These are phyloP conservation scores for Boeremia exigua DNA, from an alignment of 2,329 filamentous ascomycete species.

Conservation along the genomic window DNA sequence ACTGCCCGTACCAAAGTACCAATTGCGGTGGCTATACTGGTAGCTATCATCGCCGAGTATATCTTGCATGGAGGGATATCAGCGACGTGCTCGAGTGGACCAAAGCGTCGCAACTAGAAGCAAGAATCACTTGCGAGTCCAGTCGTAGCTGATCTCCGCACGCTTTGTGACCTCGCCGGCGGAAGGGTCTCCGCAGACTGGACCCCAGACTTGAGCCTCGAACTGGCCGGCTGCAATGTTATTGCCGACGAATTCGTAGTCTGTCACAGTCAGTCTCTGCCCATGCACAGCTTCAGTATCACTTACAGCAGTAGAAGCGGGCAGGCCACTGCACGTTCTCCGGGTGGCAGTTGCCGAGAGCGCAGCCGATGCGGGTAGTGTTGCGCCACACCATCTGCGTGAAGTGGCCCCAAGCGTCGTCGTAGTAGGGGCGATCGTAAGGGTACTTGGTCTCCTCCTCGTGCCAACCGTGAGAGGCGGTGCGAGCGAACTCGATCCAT, in stretches of 20 bases:
- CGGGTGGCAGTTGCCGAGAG: constrained; percentile 36
- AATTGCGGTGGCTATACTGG: too few species aligned
- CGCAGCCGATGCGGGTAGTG: constrained; percentile 44
- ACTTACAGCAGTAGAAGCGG: constrained; percentile 48
- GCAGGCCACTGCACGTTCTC: constrained; percentile 27
- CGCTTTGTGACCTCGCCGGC: constrained; percentile 23
- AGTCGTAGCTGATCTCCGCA: constrained; percentile 24
- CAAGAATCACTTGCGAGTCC: constrained; percentile 13
- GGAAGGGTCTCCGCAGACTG: constrained; percentile 35
- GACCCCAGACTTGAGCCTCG: constrained; percentile 40
- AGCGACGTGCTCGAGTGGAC: too few species aligned
- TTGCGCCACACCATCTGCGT: constrained; percentile 50
- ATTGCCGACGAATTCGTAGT: constrained; percentile 44
- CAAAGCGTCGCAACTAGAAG: too few species aligned
- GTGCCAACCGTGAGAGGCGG: constrained; percentile 44
- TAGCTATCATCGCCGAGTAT: too few species aligned
- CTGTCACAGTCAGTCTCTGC: constrained; percentile 24
- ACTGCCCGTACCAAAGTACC: too few species aligned
- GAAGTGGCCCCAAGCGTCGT: constrained; percentile 45
- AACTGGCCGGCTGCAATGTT: constrained; percentile 40
- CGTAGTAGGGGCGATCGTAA: constrained; percentile 39
- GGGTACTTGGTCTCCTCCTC: constrained; percentile 46
- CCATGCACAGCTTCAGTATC: not conserved
- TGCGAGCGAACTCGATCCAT: constrained; percentile 41
- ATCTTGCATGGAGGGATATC: too few species aligned